A percentile compares a stretch with the other conserved stretches of the same genome.
phyloP scores from a whole-genome alignment of 805 yeast species.

The Saccharomyces mikatae region DNA sequence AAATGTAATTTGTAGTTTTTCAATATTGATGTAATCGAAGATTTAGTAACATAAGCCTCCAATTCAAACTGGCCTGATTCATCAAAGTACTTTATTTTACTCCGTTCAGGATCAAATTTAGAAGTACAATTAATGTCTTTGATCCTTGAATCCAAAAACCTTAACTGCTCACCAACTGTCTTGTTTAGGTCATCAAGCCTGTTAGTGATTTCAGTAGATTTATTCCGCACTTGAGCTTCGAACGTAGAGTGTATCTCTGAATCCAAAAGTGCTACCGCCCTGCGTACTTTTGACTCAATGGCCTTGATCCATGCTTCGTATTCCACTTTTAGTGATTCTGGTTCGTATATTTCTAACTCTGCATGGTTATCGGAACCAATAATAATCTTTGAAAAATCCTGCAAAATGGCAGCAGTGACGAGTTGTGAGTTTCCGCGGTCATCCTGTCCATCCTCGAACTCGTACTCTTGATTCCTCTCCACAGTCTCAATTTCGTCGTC shows the following conservation, averaged over 20 bases:
- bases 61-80: constrained; percentile 30
- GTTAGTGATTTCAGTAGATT: not conserved
- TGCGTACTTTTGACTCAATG: constrained; percentile 1
- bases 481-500: not conserved
- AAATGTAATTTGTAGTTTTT: constrained; percentile 10
- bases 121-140: constrained; percentile 31
- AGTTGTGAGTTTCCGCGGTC: not conserved
- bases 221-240: not conserved
- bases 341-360: not conserved
- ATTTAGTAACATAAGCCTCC: constrained; percentile 35
- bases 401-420: not conserved
- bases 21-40: constrained; percentile 28
- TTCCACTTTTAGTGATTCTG: constrained; percentile 1
- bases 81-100: constrained; percentile 30
- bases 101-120: constrained; percentile 23
- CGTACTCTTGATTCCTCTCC: not conserved
- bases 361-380: not conserved
- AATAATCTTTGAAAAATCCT: not conserved
- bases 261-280: not conserved
- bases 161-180: not conserved
- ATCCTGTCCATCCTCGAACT: not conserved
- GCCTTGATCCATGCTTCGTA: constrained; percentile 4
- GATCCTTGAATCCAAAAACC: constrained; percentile 10
- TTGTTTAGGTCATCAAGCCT: not conserved
- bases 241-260: not conserved